Base-by-base conservation (phyloP, 306 rosid species). In the Luffa aegyptiaca region DNA sequence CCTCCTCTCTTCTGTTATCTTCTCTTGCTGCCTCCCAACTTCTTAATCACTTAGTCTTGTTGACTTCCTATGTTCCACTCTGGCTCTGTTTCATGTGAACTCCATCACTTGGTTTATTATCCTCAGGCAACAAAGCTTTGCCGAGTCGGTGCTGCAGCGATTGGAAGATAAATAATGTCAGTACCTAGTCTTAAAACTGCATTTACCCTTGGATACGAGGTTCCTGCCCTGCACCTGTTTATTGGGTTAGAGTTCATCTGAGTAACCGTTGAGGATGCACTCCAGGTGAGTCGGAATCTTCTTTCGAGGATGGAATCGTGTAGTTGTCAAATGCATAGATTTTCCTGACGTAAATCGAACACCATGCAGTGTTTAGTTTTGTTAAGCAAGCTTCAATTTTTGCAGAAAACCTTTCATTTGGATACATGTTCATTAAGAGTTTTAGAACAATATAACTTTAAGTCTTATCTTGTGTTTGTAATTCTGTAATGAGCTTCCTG, bases 91-190 rank as follows among this genome's bases (percentile, higher is more conserved):
- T 10, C 8, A 48, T 35, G 3, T 51, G 17, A 42, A 26, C 53
- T 36, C 11, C 76, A 37, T 81, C 52, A 13, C 10, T 13, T 6
- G 75, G 68, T 76, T 85, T 31, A 82, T 63, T 79, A 44, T 85
- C 80, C 84, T 83, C 80, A 94, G 97, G 91, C 99, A 95, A 87
- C 96, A 93, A 80, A 87, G 88, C 90, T 95, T 91, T 80, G 97
- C 97, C 0, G 99, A 92, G 78, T 84, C 85, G 3, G 88, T 95
- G 84, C 86, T 95, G 77, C 89, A 87, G 70, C 96, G 92, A 77
- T 83, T 90, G 80, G 97, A 95, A 85, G 96, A 90, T 51, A 86
- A 90, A 79, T 92, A 88, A 93, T 16, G 79, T 39, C 10, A 59
- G 77, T 2, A 82, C 20, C 42, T 77, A 81, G 42, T 61, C 61